phyloP scores from a whole-genome alignment of 1,284 basidiomycete species.

The Fomitopsis palustris region DNA sequence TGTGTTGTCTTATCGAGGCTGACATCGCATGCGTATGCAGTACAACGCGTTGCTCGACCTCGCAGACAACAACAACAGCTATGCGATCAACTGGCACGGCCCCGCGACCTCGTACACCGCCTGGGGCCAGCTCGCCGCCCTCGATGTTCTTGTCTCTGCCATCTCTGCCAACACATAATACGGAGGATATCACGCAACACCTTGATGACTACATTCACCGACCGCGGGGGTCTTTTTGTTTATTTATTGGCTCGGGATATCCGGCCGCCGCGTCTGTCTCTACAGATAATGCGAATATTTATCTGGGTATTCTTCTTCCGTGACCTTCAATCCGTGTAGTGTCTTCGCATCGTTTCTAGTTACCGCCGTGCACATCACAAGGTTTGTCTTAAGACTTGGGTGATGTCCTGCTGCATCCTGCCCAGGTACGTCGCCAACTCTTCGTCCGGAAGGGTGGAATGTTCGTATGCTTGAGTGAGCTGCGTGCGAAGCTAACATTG shows the following conservation, averaged over 20 bases:
- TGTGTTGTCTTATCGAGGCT: not conserved
- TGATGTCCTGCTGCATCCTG: conserved; percentile 66
- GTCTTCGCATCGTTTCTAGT: too few species aligned
- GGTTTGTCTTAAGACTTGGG: conserved; percentile 47
- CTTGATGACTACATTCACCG: not conserved
- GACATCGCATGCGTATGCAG: conserved; percentile 18
- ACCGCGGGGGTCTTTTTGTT: not conserved
- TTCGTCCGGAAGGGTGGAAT: conserved; percentile 65
- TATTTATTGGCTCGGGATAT: not conserved
- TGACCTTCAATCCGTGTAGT: not conserved
- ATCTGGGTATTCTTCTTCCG: not conserved
- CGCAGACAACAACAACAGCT: conserved; percentile 38
- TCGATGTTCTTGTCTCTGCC: conserved; percentile 41
- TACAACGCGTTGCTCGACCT: conserved; percentile 47
- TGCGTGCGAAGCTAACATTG: conserved; percentile 60
- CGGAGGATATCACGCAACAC: too few species aligned
- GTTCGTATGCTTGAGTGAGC: conserved; percentile 62
- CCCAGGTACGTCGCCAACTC: conserved; percentile 62
- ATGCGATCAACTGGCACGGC: conserved; percentile 42
- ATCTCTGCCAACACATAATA: conserved; percentile 30
- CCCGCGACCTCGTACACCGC: conserved; percentile 40
- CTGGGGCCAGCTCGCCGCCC: conserved; percentile 47
- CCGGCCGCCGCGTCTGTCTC: not conserved
- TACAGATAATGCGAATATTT: not conserved
- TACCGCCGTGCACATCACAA: conserved; percentile 13